Base-by-base conservation (phyloP, 2,329 filamentous ascomycete genomes). In the Fusarium agapanthi region DNA sequence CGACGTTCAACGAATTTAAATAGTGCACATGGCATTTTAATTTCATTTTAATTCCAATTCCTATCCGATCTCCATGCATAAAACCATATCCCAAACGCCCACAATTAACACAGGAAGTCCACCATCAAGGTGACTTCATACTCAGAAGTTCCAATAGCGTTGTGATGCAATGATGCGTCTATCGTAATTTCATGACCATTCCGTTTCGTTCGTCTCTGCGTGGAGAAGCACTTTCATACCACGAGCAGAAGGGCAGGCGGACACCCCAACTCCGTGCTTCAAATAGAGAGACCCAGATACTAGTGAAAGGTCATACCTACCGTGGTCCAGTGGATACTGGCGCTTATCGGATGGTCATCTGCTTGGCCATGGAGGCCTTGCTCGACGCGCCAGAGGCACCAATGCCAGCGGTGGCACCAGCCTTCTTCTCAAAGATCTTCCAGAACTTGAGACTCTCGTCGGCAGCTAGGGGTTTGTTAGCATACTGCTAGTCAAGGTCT, bases 381-480 rank as follows among this genome's bases (percentile, higher is more conserved):
- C 89, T 89, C 55, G 92, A 92, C 67, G 92, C 86, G 71, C 90
- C 91, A 65, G 91, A 88, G 76, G 89, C 87, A 68, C 89, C 88
- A 61, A 91, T 86, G 54, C 90, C 89, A 57, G 91, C 89, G 68
- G 89, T 86, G 66, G 89, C 86, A 61, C 94, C 95, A 24, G 95
- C 87, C 90, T 98, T 98, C 90, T 97, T 98, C 89, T 99, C 96
- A 80, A 99, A 99, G 77, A 99, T 89, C 91, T 99, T 99, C 96
- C 96, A 99, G 88, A 99, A 99, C 87, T 99, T 99, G 83, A 99
- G 88, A 80, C 92, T 95, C 88, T 99, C 96, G 79, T 99, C 96
- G 41, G 95, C 95, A 77, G 95, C 93, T 90, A 56, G 20, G 47
- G 53, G 41, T 5, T 48, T 53, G 63, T 75, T 73, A 75, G 67